Conservation (phyloP, 2,329 filamentous ascomycete species). For the Allantophomopsis lycopodina region DNA sequence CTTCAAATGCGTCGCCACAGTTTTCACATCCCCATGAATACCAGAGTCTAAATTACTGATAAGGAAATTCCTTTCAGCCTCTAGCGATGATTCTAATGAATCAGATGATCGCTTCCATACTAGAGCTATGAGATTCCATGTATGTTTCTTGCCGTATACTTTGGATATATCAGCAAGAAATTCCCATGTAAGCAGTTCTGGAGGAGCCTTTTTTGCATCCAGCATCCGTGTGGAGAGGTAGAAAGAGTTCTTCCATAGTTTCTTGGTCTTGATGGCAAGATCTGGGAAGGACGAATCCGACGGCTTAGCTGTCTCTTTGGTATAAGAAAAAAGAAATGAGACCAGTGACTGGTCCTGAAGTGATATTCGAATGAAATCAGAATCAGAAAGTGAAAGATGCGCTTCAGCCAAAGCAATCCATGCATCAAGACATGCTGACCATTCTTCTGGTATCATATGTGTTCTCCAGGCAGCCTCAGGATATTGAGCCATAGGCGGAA, state of each 20-base stretch:
- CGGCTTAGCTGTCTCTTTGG: constrained; percentile 34
- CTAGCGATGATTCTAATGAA: constrained; percentile 38
- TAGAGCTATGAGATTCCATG: constrained; percentile 31
- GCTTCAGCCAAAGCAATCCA: constrained; percentile 59
- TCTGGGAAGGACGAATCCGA: constrained; percentile 5
- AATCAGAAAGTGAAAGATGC: constrained; percentile 43
- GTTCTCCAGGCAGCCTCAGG: constrained; percentile 55
- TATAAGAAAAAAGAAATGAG: constrained; percentile 54
- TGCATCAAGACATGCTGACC: constrained; percentile 62
- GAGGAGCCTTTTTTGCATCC: constrained; percentile 25
- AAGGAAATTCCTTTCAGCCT: constrained; percentile 45
- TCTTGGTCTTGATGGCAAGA: constrained; percentile 20
- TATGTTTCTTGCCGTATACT: constrained; percentile 50
- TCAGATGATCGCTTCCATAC: constrained; percentile 38
- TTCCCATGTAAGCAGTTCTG: constrained; percentile 43
- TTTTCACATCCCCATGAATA: constrained; percentile 36
- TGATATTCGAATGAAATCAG: constrained; percentile 37
- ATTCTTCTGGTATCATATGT: constrained; percentile 55
- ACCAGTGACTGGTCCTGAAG: constrained; percentile 42
- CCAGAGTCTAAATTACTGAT: constrained; percentile 50
- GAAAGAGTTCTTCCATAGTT: constrained; percentile 51
- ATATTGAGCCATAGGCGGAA: constrained; percentile 68
- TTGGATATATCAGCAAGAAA: constrained; percentile 57
- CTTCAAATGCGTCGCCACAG: constrained; percentile 38
- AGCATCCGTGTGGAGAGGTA: constrained; percentile 46